Conservation (phyloP, 768 basidiomycete genomes). For the Saitozyma sp. region DNA sequence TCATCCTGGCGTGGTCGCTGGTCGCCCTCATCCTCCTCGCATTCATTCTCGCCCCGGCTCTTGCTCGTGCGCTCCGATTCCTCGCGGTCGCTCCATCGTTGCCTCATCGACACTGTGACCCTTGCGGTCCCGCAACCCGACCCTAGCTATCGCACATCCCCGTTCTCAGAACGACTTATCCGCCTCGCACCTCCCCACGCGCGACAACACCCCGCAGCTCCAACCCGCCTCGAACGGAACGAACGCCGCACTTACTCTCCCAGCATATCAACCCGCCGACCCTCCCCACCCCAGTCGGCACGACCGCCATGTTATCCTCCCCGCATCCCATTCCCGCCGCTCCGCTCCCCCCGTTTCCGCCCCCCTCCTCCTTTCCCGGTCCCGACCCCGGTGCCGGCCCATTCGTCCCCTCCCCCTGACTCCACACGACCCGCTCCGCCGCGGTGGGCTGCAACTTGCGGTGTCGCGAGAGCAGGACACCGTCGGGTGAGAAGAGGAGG, state of each 20-base stretch:
- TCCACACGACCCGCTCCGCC: conserved; percentile 29
- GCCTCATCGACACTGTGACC: too few species aligned
- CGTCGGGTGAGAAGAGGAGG: conserved; percentile 21
- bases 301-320: conserved; percentile 33
- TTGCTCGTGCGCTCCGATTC: too few species aligned
- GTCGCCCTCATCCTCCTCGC: too few species aligned
- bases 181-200: not conserved
- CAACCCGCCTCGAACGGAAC: not conserved
- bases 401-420: conserved; percentile 26
- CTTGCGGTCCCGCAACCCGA: too few species aligned
- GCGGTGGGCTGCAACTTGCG: conserved; percentile 35
- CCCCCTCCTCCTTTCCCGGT: not conserved
- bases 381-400: not conserved
- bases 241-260: conserved; percentile 27
- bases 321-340: not conserved
- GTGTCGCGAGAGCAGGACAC: conserved; percentile 27
- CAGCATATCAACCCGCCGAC: conserved; percentile 37
- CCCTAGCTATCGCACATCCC: too few species aligned
- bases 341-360: not conserved
- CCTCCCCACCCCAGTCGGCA: conserved; percentile 25
- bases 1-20: too few species aligned
- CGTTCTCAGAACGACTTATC: not conserved
- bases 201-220: not conserved
- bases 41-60: too few species aligned
- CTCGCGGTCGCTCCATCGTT: too few species aligned